Base-by-base conservation (phyloP, 2,329 filamentous ascomycete species). In the Albophoma yamanashiensis region DNA sequence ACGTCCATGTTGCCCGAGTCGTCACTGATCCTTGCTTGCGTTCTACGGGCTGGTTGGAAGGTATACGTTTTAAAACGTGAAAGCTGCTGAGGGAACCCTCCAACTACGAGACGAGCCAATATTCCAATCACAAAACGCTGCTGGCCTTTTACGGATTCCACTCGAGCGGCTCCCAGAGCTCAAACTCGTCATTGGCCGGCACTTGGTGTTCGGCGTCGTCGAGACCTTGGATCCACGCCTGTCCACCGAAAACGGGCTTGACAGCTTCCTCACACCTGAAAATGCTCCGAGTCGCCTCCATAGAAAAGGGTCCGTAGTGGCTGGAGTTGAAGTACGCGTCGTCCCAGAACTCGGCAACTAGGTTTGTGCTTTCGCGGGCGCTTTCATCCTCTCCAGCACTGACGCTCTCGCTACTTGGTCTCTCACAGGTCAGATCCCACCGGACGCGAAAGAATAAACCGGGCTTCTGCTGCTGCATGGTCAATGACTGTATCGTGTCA, bases 401-500 rank as follows among this genome's bases (percentile, higher is more conserved):
- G 55, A 17, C 55, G 36, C 55, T 40, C 55, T 56, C 55, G 36
- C 55, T 56, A 11, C 55, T 43, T 25, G 34, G 55, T 42, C 55
- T 56, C 55, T 56, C 55, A 56, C 55, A 56, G 55, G 38, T 56
- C 55, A 56, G 55, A 15, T 56, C 55, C 55, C 55, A 56, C 39
- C 55, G 55, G 55, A 56, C 55, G 55, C 55, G 55, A 40, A 56
- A 56, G 55, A 56, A 56, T 38, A 56, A 56, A 56, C 55, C 55
- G 17, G 55, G 55, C 20, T 56, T 56, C 55, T 39, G 55, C 55
- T 56, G 55, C 36, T 56, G 55, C 55, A 56, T 56, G 39, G 55
- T 56, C 36, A 56, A 56, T 22, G 36, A 56, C 59, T 61, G 57
- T 42, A 57, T 36, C 56, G 58, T 59, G 27, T 65, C 64, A 57